Base-by-base conservation (phyloP, 2,329 filamentous ascomycete genomes). In the Aspergillus sp. region DNA sequence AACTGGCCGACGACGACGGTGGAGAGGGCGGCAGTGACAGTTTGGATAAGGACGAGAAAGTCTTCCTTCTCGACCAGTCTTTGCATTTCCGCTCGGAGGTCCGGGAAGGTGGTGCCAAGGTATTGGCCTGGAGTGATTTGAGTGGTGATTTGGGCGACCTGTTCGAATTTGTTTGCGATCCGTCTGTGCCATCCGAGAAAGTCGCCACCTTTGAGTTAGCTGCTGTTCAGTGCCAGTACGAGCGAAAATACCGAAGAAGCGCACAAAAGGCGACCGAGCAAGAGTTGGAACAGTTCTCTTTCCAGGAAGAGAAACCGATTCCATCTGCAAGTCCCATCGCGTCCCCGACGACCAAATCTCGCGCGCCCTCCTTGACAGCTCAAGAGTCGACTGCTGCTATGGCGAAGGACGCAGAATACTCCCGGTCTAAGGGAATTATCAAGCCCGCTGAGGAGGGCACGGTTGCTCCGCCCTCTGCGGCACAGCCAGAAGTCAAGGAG, bases 91-190 rank as follows among this genome's bases (percentile, higher is more conserved):
- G 91, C 49, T 86, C 88, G 39, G 88, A 94, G 65, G 80, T 86
- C 53, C 81, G 90, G 54, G 83, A 89, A 53, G 83, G 82, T 33
- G 87, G 86, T 19, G 87, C 94, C 59, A 88, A 86, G 62, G 84
- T 97, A 7, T 80, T 98, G 54, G 91, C 91, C 50, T 98, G 93
- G 93, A 85, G 86, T 57, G 93, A 98, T 64, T 73, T 97, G 51
- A 96, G 90, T 60, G 93, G 93, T 48, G 93, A 98, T 74, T 79
- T 82, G 27, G 91, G 90, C 46, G 93, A 98, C 69, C 79, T 97
- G n/a, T 98, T 88, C 78, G 91, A 98, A 68, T 98, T 97, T 65
- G 87, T 98, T 54, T 97, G 90, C 73, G 93, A 97, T 70, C 68
- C 76, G 35, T 83, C 84, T 10, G 81, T 86, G 38, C 75, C 83